Conservation (phyloP, 2,329 filamentous ascomycete genomes). For the Tolypocladium ophioglossoides region DNA sequence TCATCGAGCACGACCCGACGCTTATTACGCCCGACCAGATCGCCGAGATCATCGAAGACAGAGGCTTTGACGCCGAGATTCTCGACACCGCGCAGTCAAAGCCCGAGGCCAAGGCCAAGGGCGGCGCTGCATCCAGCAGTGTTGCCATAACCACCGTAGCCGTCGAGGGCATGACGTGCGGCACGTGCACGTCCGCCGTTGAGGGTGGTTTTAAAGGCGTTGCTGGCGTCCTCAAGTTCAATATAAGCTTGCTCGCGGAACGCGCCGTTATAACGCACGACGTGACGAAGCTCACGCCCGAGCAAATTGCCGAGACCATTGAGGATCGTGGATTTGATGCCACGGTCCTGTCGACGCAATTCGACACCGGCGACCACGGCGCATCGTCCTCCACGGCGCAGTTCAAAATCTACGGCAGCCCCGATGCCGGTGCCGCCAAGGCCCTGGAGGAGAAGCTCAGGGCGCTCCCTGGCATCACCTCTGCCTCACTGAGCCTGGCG, state of each 20-base stretch:
- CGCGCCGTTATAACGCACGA: slow-evolving; percentile 84
- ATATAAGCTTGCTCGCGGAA: slow-evolving; percentile 89
- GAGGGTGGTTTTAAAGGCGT: slow-evolving; percentile 70
- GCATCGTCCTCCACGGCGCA: slow-evolving; percentile 53
- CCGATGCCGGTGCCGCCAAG: slow-evolving; percentile 60
- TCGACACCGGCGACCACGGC: slow-evolving; percentile 44
- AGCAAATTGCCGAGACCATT: slow-evolving; percentile 71
- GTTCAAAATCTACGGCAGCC: slow-evolving; percentile 75
- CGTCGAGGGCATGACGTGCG: slow-evolving; percentile 96
- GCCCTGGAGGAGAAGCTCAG: slow-evolving; percentile 59
- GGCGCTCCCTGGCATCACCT: slow-evolving; percentile 58
- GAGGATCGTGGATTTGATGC: slow-evolving; percentile 88
- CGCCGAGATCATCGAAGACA: slow-evolving; percentile 52
- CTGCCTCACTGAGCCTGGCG: slow-evolving; percentile 63
- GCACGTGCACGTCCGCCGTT: slow-evolving; percentile 87
- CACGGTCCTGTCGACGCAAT: slow-evolving; percentile 64
- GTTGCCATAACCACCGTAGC: slow-evolving; percentile 70
- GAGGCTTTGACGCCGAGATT: slow-evolving; percentile 73
- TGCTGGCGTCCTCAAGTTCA: slow-evolving; percentile 76
- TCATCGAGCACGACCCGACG: slow-evolving; percentile 65
- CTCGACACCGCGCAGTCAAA: slow-evolving; percentile 54
- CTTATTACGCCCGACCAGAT: slow-evolving; percentile 43
- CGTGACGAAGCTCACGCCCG: slow-evolving; percentile 54
- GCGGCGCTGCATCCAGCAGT: slow-evolving; percentile 21
- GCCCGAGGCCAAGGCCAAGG: slow-evolving; percentile 12